Evolutionary conservation across 1,284 basidiomycete genomes (phyloP).

Genomic region (Ganoderma sinense): DNA sequence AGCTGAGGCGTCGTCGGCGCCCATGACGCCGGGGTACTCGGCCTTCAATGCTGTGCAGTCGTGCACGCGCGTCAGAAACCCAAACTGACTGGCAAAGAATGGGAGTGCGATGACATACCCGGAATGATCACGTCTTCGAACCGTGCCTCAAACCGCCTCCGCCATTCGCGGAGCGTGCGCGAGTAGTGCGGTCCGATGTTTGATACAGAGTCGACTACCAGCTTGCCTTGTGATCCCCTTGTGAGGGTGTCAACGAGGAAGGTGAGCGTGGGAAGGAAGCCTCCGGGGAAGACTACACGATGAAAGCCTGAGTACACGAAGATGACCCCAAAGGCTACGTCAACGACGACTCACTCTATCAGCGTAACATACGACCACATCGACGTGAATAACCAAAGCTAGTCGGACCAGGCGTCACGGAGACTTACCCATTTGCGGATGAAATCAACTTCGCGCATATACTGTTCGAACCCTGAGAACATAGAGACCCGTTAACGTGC

Average conservation of each 20-base stretch:
- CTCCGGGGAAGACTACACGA: conserved; percentile 76
- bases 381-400: conserved; percentile 30
- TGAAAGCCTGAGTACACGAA: not conserved
- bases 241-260: conserved; percentile 64
- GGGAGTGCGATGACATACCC: conserved; percentile 33
- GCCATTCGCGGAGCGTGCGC: conserved; percentile 86
- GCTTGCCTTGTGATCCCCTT: conserved; percentile 61
- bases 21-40: conserved; percentile 68
- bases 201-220: conserved; percentile 76
- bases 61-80: not conserved
- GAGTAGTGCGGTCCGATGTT: conserved; percentile 88
- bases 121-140: conserved; percentile 73
- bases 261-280: conserved; percentile 76
- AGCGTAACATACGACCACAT: not conserved
- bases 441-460: conserved; percentile 74
- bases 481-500: not conserved
- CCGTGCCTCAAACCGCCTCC: conserved; percentile 65
- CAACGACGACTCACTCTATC: conserved; percentile 12
- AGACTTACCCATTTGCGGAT: conserved; percentile 78
- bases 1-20: conserved; percentile 45
- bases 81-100: not conserved
- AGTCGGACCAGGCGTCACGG: conserved; percentile 18
- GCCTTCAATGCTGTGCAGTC: conserved; percentile 51
- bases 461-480: conserved; percentile 58
- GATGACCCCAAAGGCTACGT: not conserved